Percentiles rank a stretch among this genome's conserved stretches.
Conservation (phyloP, 768 basidiomycete species). For the Flagelloscypha sp. region DNA sequence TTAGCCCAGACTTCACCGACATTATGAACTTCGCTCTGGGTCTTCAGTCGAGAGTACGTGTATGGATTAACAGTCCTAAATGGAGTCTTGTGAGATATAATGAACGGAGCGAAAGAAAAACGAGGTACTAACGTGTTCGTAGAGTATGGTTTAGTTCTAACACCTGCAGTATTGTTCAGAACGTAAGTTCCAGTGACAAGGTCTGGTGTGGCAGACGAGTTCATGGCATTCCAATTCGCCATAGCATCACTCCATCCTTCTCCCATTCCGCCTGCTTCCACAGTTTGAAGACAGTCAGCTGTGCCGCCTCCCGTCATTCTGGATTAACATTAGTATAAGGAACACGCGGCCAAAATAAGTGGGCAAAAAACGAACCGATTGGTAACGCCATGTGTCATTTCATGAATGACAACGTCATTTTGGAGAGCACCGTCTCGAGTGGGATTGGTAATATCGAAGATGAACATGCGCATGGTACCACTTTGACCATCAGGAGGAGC, state of each 20-base stretch:
- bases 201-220: slow-evolving; percentile 15
- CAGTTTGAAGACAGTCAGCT: slow-evolving; percentile 35
- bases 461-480: slow-evolving; percentile 23
- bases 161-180: slow-evolving; percentile 28
- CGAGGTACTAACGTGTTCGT: slow-evolving; percentile 21
- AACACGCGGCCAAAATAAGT: too few relatives aligned
- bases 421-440: slow-evolving; percentile 37
- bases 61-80: slow-evolving; percentile 15
- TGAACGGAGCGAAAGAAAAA: slow-evolving; percentile 1
- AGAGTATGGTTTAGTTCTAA: slow-evolving; percentile 35
- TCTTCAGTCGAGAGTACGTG: slow-evolving; percentile 16
- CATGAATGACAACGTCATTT: slow-evolving; percentile 33
- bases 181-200: slow-evolving; percentile 33
- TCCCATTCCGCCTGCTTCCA: slow-evolving; percentile 41
- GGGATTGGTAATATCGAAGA: slow-evolving; percentile 12
- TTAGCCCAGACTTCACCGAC: slow-evolving; percentile 41
- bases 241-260: slow-evolving; percentile 39
- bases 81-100: not conserved
- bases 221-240: slow-evolving; percentile 13
- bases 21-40: slow-evolving; percentile 19
- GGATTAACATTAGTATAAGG: slow-evolving; percentile 3
- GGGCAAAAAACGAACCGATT: too few relatives aligned
- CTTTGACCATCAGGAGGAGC: slow-evolving; percentile 11
- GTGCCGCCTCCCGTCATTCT: slow-evolving; percentile 22
- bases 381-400: slow-evolving; percentile 24